phyloP scores from a whole-genome alignment of 805 yeast species.

The Isabelozyma pseudorhagii region DNA sequence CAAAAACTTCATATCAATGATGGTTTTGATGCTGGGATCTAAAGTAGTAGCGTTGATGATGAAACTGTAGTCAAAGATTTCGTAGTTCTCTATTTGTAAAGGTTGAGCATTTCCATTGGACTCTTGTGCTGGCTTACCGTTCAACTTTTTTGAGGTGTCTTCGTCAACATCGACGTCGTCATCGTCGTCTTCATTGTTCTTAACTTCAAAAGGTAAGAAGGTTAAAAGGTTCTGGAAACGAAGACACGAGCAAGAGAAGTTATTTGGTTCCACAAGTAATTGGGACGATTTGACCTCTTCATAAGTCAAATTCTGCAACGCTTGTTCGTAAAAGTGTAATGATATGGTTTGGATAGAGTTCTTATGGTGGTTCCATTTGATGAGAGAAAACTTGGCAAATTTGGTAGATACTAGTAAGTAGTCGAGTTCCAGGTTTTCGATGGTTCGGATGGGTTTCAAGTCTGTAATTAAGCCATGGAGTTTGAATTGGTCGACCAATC shows the following conservation, averaged over 20 bases:
- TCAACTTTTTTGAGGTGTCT: slow-evolving; percentile 9
- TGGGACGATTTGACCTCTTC: slow-evolving; percentile 40
- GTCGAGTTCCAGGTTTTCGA: slow-evolving; percentile 49
- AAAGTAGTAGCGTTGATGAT: slow-evolving; percentile 56
- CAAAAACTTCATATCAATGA: slow-evolving; percentile 70
- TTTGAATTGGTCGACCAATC: slow-evolving; percentile 57
- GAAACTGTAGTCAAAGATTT: slow-evolving; percentile 51
- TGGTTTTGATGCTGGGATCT: slow-evolving; percentile 54
- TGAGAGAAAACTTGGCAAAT: slow-evolving; percentile 71
- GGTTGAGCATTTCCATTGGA: not conserved
- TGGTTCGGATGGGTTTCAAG: slow-evolving; percentile 48
- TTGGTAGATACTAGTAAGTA: slow-evolving; percentile 65
- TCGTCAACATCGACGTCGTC: slow-evolving; percentile 34
- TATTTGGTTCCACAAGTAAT: slow-evolving; percentile 60
- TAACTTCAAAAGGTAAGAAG: slow-evolving; percentile 59
- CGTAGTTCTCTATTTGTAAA: not conserved
- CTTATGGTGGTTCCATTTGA: slow-evolving; percentile 62
- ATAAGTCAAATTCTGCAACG: slow-evolving; percentile 48
- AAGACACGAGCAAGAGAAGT: slow-evolving; percentile 49
- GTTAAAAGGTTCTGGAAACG: slow-evolving; percentile 68
- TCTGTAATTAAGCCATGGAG: slow-evolving; percentile 69
- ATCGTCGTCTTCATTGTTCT: slow-evolving; percentile 39
- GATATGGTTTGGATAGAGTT: slow-evolving; percentile 67
- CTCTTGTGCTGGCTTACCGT: slow-evolving; percentile 4
- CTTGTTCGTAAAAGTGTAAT: slow-evolving; percentile 81